Base-by-base conservation (phyloP, 345 rosid genomes). In the Dimocarpus longan region DNA sequence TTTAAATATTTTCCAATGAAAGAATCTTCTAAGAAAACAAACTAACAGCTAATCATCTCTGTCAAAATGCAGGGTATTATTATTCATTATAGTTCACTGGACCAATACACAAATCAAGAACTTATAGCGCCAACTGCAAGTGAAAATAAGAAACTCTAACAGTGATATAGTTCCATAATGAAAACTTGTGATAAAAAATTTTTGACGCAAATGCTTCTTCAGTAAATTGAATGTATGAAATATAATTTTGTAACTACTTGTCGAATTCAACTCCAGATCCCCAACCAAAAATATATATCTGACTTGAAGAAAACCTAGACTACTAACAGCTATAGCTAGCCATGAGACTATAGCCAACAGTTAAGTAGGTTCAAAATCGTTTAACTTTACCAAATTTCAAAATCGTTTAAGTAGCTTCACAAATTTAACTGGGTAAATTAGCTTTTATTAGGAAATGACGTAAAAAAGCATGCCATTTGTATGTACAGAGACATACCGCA, bases 401-500 rank as follows among this genome's bases (percentile, higher is more conserved):
- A 60, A 22, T 64, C 63, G 63, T 10, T 63, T 13, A 48, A 16
- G 54, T 64, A 1, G 21, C 19, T 24, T 46, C 24, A 10, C 11
- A 73, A 16, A 37, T 62, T 40, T 2, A 32, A 40, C 52, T 40
- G 8, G 65, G 44, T 12, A 32, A 10, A 10, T n/a, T 11, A 46
- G 24, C 5, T 46, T 76, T 52, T 19, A 32, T 68, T 40, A 13
- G 60, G 60, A 50, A 70, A 5, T 78, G 11, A 54, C 16, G 59
- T 54, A 54, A 1, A 54, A 54, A 42, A 19, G 39, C 56, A 44
- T 0, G 22, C 15, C 5, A 15, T 70, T 46, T n/a, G 71, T 10
- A 9, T 4, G 26, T 9, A 68, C 59, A 63, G 69, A 79, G 75
- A 80, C 94, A 79, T 90, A 95, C 99, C 85, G 97, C 98, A 12